phyloP scores from a whole-genome alignment of 2,329 filamentous ascomycete species.

The Penicillium glabrum region DNA sequence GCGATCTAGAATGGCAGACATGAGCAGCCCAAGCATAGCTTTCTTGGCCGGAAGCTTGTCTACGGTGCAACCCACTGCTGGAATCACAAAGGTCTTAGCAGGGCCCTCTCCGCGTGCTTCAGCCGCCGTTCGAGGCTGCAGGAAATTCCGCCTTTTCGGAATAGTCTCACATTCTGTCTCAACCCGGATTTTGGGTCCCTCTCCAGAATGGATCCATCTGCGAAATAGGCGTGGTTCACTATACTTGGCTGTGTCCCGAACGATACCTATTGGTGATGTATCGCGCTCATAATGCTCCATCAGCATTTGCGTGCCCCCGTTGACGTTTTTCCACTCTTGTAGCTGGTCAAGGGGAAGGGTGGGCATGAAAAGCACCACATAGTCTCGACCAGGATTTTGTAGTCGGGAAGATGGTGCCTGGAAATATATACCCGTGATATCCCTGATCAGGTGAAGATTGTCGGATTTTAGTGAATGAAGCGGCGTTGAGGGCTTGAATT shows the following conservation, averaged over 20 bases:
- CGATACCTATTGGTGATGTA: conserved; percentile 18
- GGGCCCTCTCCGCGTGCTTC: conserved; percentile 1
- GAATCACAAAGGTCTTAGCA: conserved; percentile 19
- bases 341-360: conserved; percentile 16
- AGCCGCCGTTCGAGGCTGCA: conserved; percentile 13
- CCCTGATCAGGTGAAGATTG: conserved; percentile 31
- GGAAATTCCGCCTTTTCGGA: conserved; percentile 29
- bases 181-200: conserved; percentile 3
- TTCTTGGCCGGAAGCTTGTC: conserved; percentile 48
- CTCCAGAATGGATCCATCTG: conserved; percentile 20
- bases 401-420: conserved; percentile 1
- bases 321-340: conserved; percentile 18
- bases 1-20: conserved; percentile 73
- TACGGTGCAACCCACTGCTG: conserved; percentile 29
- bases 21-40: conserved; percentile 56
- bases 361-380: conserved; percentile 29
- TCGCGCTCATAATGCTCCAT: conserved; percentile 21
- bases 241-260: conserved; percentile 27
- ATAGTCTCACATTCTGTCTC: conserved; percentile 29
- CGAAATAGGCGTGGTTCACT: conserved; percentile 26
- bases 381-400: conserved; percentile 18
- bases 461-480: conserved; percentile 11
- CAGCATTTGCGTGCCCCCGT: conserved; percentile 24
- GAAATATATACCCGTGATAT: conserved; percentile 22
- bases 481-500: conserved; percentile 15